A percentile compares a stretch with the other conserved stretches of the same genome.
Conservation (phyloP, 202 grass and related monocot genomes). For the Bolboschoenoplectus hybrid region DNA sequence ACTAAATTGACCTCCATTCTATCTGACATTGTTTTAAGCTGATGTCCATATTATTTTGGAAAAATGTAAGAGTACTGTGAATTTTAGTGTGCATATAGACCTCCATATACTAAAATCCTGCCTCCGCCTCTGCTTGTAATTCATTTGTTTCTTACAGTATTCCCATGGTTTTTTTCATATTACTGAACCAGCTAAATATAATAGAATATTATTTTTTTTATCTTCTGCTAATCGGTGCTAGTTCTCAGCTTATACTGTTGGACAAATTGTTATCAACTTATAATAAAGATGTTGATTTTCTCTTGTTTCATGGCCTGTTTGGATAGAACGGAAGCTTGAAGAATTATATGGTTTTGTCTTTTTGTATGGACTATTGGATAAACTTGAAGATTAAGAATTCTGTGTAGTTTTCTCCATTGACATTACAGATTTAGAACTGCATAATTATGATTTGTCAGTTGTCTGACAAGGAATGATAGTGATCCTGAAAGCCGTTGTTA, state of each 20-base stretch:
- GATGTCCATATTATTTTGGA: no score
- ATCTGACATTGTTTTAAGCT: no score
- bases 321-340: not conserved
- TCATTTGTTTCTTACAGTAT: not conserved
- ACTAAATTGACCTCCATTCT: no score
- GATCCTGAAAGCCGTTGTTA: slow-evolving; percentile 15
- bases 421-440: slow-evolving; percentile 10
- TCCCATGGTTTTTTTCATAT: not conserved
- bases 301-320: not conserved
- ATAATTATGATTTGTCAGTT: slow-evolving; percentile 24
- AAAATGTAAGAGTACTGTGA: no score
- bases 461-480: slow-evolving; percentile 26
- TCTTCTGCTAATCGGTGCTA: not conserved
- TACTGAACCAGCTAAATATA: not conserved
- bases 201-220: not conserved
- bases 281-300: not conserved
- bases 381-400: slow-evolving; percentile 23
- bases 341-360: slow-evolving; percentile 8
- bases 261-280: not conserved
- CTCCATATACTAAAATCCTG: no score
- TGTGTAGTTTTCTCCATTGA: slow-evolving; percentile 23
- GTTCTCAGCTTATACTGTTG: not conserved
- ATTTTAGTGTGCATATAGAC: no score
- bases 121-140: no score
- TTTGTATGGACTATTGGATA: slow-evolving; percentile 1